Conservation (phyloP, 1,284 basidiomycete genomes). For the Heterobasidion irregulare region DNA sequence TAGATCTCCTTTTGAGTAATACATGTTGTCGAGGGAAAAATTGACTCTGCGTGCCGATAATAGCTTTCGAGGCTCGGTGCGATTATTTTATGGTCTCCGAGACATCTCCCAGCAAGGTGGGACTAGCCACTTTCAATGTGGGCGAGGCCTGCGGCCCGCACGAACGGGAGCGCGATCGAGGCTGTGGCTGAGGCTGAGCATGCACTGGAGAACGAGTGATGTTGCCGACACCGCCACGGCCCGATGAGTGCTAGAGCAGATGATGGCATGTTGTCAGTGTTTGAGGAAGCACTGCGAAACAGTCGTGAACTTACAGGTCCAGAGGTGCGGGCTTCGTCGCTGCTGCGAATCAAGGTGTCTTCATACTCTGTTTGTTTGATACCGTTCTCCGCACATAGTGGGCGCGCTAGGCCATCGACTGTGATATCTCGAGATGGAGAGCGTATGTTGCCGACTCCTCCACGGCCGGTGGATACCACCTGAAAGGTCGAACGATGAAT, state of each 20-base stretch:
- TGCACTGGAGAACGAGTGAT: not conserved
- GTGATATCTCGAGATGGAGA: not conserved
- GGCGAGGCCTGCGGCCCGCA: not conserved
- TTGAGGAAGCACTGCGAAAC: not conserved
- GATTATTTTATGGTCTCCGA: not conserved
- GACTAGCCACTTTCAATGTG: not conserved
- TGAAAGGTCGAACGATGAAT: not conserved
- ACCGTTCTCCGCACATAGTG: not conserved
- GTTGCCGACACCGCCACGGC: slow-evolving; percentile 1
- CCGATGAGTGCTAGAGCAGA: not conserved
- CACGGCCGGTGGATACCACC: slow-evolving; percentile 1
- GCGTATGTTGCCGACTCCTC: slow-evolving; percentile 2
- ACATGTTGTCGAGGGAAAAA: too few relatives aligned
- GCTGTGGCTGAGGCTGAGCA: not conserved
- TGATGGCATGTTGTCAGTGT: not conserved
- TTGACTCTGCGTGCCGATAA: too few relatives aligned
- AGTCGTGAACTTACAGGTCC: not conserved
- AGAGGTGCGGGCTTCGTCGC: not conserved
- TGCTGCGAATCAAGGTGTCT: not conserved
- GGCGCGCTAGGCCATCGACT: not conserved
- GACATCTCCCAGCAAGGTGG: not conserved
- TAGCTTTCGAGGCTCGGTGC: too few relatives aligned
- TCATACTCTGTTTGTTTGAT: not conserved
- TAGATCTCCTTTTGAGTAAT: too few relatives aligned
- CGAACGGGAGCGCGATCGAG: not conserved